Conservation (phyloP, 192 early-diverging fungal genomes). For the Coemansia erecta region DNA sequence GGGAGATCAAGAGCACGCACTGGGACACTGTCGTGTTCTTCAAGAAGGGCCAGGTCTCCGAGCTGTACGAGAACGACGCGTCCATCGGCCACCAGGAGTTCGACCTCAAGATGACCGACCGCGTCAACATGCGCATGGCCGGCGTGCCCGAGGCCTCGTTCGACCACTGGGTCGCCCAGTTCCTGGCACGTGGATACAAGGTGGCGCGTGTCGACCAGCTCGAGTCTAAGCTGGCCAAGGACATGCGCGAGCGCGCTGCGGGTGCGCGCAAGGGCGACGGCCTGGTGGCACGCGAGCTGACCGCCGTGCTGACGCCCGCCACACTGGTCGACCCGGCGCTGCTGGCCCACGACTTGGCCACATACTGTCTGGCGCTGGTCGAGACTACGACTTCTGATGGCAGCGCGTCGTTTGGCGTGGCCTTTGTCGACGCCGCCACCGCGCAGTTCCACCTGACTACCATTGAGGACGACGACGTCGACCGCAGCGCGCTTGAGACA, state of each 20-base stretch:
- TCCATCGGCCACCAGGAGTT: conserved; percentile 94
- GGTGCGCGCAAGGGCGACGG: conserved; percentile 61
- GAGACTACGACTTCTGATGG: conserved; percentile 50
- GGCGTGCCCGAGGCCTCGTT: conserved; percentile 95
- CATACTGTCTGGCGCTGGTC: conserved; percentile 95
- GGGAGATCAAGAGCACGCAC: conserved; percentile 93
- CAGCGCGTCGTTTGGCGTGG: conserved; percentile 67
- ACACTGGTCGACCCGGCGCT: conserved; percentile 88
- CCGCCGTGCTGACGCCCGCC: conserved; percentile 82
- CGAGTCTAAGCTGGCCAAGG: conserved; percentile 91
- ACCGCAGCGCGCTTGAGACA: conserved; percentile 90
- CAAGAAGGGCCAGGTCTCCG: conserved; percentile 99
- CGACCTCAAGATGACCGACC: conserved; percentile 93
- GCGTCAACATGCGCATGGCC: conserved; percentile 98
- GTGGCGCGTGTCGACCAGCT: conserved; percentile 97
- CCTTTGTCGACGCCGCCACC: conserved; percentile 94
- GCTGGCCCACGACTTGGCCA: conserved; percentile 85
- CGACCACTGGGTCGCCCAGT: conserved; percentile 93
- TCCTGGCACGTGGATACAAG: conserved; percentile 93
- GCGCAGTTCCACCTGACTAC: conserved; percentile 81
- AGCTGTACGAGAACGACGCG: conserved; percentile 99
- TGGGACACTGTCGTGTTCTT: conserved; percentile 98
- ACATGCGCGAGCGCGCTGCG: conserved; percentile 73
- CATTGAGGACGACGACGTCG: conserved; percentile 77
- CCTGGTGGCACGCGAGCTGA: conserved; percentile 82